Conservation (phyloP, 2,329 filamentous ascomycete genomes). For the Pestalotiopsis sp. region DNA sequence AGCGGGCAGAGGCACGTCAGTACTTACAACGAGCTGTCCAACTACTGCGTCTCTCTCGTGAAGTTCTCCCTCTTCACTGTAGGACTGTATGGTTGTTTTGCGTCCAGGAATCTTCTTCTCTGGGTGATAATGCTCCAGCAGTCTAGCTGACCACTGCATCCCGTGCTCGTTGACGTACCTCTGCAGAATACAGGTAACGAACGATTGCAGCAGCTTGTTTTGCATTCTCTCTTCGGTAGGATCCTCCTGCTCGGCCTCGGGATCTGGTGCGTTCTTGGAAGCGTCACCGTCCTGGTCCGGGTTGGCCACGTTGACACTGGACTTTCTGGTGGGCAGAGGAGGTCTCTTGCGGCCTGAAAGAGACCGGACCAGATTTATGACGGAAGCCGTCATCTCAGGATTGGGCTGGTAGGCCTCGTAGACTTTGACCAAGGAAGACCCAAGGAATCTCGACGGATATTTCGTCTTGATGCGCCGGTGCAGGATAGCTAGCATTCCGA, state of each 20-base stretch:
- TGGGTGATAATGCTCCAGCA: conserved; percentile 72
- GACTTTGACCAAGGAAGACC: conserved; percentile 74
- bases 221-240: conserved; percentile 65
- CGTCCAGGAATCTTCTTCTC: conserved; percentile 64
- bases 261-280: conserved; percentile 63
- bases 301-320: conserved; percentile 58
- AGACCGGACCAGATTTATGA: conserved; percentile 72
- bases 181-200: conserved; percentile 78
- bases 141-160: conserved; percentile 63
- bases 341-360: conserved; percentile 71
- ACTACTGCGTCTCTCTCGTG: conserved; percentile 66
- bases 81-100: conserved; percentile 64
- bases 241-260: conserved; percentile 58
- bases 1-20: conserved; percentile 11
- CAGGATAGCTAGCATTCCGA: conserved; percentile 73
- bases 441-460: conserved; percentile 77
- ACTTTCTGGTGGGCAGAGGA: conserved; percentile 60
- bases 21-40: conserved; percentile 70
- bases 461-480: conserved; percentile 78
- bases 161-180: conserved; percentile 68
- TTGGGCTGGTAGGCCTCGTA: conserved; percentile 66
- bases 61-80: conserved; percentile 64
- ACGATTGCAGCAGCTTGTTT: conserved; percentile 69
- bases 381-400: conserved; percentile 69
- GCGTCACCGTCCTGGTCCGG: conserved; percentile 57